Percentiles rank a stretch among this genome's conserved stretches.
Conservation (phyloP, 2,329 filamentous ascomycete species). For the Paracamarosporium sp. region DNA sequence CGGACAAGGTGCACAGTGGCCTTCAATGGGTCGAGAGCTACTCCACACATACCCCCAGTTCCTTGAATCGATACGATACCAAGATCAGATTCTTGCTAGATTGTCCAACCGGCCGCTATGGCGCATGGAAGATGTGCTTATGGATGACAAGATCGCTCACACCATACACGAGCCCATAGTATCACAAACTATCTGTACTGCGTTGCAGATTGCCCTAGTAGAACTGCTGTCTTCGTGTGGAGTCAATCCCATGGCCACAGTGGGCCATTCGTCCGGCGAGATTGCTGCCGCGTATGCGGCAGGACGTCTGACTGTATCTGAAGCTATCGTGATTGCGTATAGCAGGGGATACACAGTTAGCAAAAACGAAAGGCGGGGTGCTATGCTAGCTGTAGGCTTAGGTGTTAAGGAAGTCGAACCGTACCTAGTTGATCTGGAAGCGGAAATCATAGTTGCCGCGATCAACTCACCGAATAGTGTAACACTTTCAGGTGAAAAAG, state of each 20-base stretch:
- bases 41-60: conserved; percentile 14
- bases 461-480: conserved; percentile 47
- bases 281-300: conserved; percentile 22
- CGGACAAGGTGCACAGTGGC: conserved; percentile 40
- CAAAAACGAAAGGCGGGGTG: background rate
- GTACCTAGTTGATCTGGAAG: background rate
- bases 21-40: conserved; percentile 28
- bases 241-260: conserved; percentile 7
- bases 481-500: conserved; percentile 50
- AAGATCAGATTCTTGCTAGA: conserved; percentile 4
- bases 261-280: conserved; percentile 36
- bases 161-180: conserved; percentile 18
- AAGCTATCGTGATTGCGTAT: background rate
- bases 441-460: background rate
- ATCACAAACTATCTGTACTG: conserved; percentile 30
- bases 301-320: background rate
- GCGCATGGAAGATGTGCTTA: background rate
- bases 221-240: conserved; percentile 22
- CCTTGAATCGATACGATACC: conserved; percentile 9
- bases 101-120: background rate
- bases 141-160: too few species aligned
- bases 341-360: background rate
- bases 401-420: background rate
- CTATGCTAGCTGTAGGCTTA: background rate
- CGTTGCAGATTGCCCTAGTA: conserved; percentile 31